Evolutionary conservation across 345 rosid species (phyloP).

Genomic region (Diplotaxis tenuifolia): DNA sequence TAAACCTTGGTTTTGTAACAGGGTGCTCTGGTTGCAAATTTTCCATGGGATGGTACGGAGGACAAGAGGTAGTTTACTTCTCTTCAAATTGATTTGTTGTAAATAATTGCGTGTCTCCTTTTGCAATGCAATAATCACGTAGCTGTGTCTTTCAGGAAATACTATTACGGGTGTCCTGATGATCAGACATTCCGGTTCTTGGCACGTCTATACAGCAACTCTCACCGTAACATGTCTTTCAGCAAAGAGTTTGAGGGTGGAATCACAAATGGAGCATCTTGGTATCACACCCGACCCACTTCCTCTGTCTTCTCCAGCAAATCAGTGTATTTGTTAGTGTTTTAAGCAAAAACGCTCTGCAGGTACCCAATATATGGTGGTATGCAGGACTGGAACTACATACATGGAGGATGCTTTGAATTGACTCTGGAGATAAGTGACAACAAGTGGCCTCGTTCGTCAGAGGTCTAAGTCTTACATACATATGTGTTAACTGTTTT

Average conservation of each 20-base stretch:
- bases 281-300: slow-evolving; percentile 46
- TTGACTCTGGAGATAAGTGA: slow-evolving; percentile 95
- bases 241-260: slow-evolving; percentile 90
- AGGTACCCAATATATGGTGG: slow-evolving; percentile 99
- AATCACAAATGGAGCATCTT: slow-evolving; percentile 90
- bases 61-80: slow-evolving; percentile 59
- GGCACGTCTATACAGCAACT: slow-evolving; percentile 76
- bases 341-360: slow-evolving; percentile 32
- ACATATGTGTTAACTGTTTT: not conserved
- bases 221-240: slow-evolving; percentile 86
- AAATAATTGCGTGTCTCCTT: not conserved
- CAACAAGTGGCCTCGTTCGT: slow-evolving; percentile 85
- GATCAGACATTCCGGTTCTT: slow-evolving; percentile 76
- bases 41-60: slow-evolving; percentile 94
- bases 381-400: slow-evolving; percentile 99
- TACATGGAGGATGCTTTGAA: slow-evolving; percentile 91
- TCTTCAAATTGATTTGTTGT: not conserved
- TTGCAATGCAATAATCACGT: slow-evolving; percentile 3
- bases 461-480: slow-evolving; percentile 58
- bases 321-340: slow-evolving; percentile 9
- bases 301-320: slow-evolving; percentile 5
- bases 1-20: slow-evolving; percentile 36
- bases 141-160: slow-evolving; percentile 55
- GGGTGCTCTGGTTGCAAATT: slow-evolving; percentile 98
- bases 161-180: slow-evolving; percentile 86